Evolutionary conservation across 495 filamentous ascomycete species (phyloP).

Genomic region (Penicillium angulare): DNA sequence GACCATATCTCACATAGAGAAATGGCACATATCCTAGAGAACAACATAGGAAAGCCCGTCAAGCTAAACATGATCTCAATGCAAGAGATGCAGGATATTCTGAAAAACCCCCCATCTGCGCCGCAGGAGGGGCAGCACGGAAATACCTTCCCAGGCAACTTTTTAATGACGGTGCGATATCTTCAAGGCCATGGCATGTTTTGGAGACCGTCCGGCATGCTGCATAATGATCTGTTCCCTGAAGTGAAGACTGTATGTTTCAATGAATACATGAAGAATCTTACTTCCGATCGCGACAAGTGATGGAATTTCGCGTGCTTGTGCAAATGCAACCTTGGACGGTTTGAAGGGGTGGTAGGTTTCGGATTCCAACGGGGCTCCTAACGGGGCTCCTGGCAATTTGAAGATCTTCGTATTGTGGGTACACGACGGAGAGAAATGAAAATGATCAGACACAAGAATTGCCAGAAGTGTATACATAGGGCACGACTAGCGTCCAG

Average conservation of each 20-base stretch:
- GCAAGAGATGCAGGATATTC: neutral
- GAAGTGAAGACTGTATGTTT: too few species aligned
- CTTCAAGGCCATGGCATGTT: neutral
- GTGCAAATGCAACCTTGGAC: neutral
- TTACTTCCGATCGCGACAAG: neutral
- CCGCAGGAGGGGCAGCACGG: neutral
- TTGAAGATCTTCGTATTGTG: neutral
- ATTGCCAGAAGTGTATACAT: too few species aligned
- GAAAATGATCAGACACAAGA: too few species aligned
- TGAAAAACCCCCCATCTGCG: neutral
- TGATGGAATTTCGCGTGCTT: neutral
- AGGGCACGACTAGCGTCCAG: too few species aligned
- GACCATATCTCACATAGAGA: neutral
- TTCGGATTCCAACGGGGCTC: neutral
- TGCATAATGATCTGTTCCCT: neutral
- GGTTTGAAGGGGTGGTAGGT: neutral
- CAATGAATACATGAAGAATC: neutral
- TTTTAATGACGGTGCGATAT: neutral
- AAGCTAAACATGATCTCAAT: neutral
- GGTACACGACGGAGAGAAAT: too few species aligned
- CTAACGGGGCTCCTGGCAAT: too few species aligned
- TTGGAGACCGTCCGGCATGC: neutral
- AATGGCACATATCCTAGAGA: neutral
- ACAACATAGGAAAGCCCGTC: neutral
- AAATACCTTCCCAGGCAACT: neutral